Conservation (phyloP, 2,329 filamentous ascomycete genomes). For the Fusarium pseudonygamai region DNA sequence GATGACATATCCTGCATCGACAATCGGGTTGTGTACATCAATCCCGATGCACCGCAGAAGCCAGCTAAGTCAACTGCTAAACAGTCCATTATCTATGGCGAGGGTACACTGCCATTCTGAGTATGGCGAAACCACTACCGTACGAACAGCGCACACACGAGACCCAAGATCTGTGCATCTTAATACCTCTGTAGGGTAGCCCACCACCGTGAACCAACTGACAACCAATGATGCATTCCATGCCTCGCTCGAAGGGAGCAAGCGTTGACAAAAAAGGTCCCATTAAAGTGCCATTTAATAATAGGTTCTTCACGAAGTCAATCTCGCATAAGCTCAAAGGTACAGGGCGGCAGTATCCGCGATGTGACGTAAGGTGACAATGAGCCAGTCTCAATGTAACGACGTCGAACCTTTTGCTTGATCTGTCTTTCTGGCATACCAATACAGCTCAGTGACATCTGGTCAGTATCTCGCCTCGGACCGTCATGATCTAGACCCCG, state of each 20-base stretch:
- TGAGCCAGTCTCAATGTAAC: too few relatives aligned
- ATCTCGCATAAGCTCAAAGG: background rate
- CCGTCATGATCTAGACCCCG: background rate
- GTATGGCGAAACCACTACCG: too few relatives aligned
- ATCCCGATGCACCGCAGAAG: background rate
- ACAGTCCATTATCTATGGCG: rapidly evolving
- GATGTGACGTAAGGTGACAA: background rate
- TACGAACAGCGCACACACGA: background rate
- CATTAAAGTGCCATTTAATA: too few relatives aligned
- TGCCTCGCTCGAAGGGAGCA: too few relatives aligned
- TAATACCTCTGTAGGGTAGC: background rate
- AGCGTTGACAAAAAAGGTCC: too few relatives aligned
- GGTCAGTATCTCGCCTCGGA: background rate
- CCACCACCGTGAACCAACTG: background rate
- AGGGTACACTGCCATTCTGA: background rate
- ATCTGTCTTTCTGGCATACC: too few relatives aligned
- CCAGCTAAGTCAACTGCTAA: rapidly evolving
- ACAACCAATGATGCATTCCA: too few relatives aligned
- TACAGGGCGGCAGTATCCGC: too few relatives aligned
- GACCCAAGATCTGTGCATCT: rapidly evolving
- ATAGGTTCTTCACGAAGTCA: rapidly evolving
- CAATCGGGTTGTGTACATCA: background rate
- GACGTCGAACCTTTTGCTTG: too few relatives aligned
- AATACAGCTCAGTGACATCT: background rate
- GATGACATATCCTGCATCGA: rapidly evolving